Conservation (phyloP, 371 early-diverging fungal genomes). For the Gilbertella persicaria region DNA sequence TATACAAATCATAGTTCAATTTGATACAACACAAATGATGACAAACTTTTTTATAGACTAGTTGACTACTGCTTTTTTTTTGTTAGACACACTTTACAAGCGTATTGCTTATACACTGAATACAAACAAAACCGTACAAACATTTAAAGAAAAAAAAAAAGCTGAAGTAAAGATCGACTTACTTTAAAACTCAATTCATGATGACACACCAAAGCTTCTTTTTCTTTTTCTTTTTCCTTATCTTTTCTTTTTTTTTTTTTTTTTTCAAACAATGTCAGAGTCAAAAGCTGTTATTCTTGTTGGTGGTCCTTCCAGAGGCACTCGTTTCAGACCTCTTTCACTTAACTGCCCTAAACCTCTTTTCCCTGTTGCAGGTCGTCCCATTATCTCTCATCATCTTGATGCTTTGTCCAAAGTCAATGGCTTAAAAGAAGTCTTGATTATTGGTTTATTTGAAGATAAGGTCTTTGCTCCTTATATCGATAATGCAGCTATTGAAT, state of each 20-base stretch:
- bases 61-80: too few species aligned
- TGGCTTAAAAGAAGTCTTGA: constrained; percentile 88
- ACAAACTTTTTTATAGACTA: too few species aligned
- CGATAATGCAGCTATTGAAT: constrained; percentile 80
- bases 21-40: too few species aligned
- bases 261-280: constrained; percentile 10
- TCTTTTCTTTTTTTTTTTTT: neutral
- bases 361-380: constrained; percentile 95
- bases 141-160: too few species aligned
- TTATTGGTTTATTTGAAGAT: constrained; percentile 96
- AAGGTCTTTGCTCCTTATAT: constrained; percentile 87
- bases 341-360: constrained; percentile 95
- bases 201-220: neutral
- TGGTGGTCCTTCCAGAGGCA: constrained; percentile 96
- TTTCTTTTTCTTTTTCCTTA: too few species aligned
- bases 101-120: too few species aligned
- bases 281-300: constrained; percentile 92
- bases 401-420: constrained; percentile 85
- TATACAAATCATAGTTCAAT: too few species aligned
- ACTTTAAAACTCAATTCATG: too few species aligned
- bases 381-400: constrained; percentile 95
- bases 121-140: too few species aligned
- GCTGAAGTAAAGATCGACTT: too few species aligned
- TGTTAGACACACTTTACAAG: too few species aligned
- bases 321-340: constrained; percentile 96